These are phyloP conservation scores for Penicillium egyptiacum DNA, from an alignment of 495 filamentous ascomycete species.

Conservation along the genomic window DNA sequence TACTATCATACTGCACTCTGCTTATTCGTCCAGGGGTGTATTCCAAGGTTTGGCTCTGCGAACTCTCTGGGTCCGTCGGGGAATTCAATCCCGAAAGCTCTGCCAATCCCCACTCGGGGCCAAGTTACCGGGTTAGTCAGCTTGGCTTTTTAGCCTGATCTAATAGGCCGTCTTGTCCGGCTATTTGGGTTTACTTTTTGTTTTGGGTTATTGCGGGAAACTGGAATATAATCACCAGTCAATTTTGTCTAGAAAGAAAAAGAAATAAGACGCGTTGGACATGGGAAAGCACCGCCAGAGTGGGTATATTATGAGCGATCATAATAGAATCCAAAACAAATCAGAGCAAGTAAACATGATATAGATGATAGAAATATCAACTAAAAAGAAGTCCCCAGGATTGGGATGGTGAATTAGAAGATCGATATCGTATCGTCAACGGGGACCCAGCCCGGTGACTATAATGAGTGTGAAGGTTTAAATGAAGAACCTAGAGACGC, in stretches of 20 bases:
- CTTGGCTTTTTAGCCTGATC: neutral
- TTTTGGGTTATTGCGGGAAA: neutral
- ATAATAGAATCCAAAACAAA: conserved; percentile 5
- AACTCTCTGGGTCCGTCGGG: neutral
- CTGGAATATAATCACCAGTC: neutral
- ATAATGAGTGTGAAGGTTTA: neutral
- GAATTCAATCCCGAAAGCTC: neutral
- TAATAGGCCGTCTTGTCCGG: neutral
- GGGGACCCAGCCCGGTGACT: neutral
- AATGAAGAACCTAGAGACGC: conserved; percentile 4
- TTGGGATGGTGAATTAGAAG: conserved; percentile 11
- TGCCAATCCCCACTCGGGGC: neutral
- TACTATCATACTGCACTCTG: neutral
- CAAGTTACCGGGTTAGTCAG: conserved; percentile 1
- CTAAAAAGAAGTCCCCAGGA: conserved; percentile 11
- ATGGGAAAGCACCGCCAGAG: neutral
- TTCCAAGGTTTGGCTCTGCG: neutral
- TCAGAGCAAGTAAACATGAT: conserved; percentile 1
- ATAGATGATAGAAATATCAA: conserved; percentile 3
- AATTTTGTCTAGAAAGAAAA: neutral
- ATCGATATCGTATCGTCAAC: neutral
- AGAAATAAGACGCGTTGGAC: neutral
- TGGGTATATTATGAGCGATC: conserved; percentile 10
- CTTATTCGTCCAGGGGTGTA: neutral
- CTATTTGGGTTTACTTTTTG: neutral